Evolutionary conservation across 1,284 basidiomycete species (phyloP).

Genomic region (Tremellales sp.): DNA sequence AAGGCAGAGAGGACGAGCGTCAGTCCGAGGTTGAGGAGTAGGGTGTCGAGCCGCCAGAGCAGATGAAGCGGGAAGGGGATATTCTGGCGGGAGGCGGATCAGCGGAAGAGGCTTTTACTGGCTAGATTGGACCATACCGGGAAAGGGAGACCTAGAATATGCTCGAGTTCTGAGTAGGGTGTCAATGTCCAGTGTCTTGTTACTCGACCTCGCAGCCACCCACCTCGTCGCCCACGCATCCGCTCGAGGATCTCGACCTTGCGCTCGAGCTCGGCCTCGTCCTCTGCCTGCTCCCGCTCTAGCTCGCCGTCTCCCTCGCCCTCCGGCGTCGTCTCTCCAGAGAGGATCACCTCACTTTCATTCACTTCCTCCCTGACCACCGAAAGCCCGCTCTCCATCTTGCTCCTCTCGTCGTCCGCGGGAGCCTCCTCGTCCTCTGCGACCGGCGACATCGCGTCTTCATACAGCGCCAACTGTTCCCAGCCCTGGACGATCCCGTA

Average conservation of each 20-base stretch:
- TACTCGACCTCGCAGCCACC: conserved; percentile 5
- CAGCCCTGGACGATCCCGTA: conserved; percentile 48
- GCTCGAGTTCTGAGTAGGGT: conserved; percentile 36
- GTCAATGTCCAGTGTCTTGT: background rate
- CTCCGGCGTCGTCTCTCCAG: conserved; percentile 1
- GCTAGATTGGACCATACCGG: conserved; percentile 27
- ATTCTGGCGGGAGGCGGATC: conserved; percentile 29
- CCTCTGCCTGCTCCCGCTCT: conserved; percentile 21
- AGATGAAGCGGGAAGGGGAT: conserved; percentile 47
- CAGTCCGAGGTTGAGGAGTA: conserved; percentile 49
- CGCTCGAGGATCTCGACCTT: conserved; percentile 45
- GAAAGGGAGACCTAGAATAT: conserved; percentile 43
- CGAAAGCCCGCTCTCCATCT: conserved; percentile 1
- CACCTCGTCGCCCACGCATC: conserved; percentile 41
- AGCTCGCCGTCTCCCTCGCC: conserved; percentile 21
- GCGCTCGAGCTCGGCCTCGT: conserved; percentile 41
- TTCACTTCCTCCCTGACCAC: conserved; percentile 6
- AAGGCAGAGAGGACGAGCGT: conserved; percentile 47
- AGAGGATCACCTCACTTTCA: background rate
- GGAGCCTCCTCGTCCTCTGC: conserved; percentile 7
- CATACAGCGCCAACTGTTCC: conserved; percentile 44
- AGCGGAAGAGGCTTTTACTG: background rate
- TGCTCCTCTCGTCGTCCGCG: conserved; percentile 3
- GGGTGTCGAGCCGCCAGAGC: conserved; percentile 48
- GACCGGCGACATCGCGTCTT: conserved; percentile 36